A percentile compares a stretch with the other conserved stretches of the same genome.
Conservation (phyloP, 768 basidiomycete genomes). For the Boletus sensibilis region DNA sequence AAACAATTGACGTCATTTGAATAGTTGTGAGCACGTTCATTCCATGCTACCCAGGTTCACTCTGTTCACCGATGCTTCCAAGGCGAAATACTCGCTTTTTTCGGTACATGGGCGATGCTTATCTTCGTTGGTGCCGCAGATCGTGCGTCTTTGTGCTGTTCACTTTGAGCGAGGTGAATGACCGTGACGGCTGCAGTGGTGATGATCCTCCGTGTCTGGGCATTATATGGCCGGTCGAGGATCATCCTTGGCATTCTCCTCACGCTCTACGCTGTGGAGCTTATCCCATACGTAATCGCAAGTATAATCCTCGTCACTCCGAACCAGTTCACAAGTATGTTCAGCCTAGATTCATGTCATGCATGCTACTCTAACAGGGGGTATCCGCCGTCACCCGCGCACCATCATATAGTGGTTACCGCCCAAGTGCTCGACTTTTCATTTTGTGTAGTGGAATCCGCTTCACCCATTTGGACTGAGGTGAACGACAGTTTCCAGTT, state of each 20-base stretch:
- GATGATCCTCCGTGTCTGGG: slow-evolving; percentile 20
- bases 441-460: too few species aligned
- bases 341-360: too few species aligned
- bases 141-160: background rate
- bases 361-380: too few species aligned
- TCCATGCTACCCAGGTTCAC: background rate
- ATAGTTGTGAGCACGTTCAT: slow-evolving; percentile 11
- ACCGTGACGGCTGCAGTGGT: background rate
- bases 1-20: background rate
- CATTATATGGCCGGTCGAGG: slow-evolving; percentile 8
- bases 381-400: too few species aligned
- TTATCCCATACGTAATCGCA: too few species aligned
- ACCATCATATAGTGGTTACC: too few species aligned
- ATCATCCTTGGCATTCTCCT: slow-evolving; percentile 12
- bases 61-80: background rate
- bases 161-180: background rate
- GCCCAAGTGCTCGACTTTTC: too few species aligned
- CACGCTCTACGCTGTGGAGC: slow-evolving; percentile 1
- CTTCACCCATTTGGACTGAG: too few species aligned
- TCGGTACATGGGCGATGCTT: background rate
- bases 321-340: too few species aligned
- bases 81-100: slow-evolving; percentile 5
- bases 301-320: too few species aligned
- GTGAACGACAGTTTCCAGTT: too few species aligned
- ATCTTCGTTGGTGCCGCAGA: slow-evolving; percentile 9